phyloP scores from a whole-genome alignment of 2,329 filamentous ascomycete species.

The Lachnellula subtilissima region DNA sequence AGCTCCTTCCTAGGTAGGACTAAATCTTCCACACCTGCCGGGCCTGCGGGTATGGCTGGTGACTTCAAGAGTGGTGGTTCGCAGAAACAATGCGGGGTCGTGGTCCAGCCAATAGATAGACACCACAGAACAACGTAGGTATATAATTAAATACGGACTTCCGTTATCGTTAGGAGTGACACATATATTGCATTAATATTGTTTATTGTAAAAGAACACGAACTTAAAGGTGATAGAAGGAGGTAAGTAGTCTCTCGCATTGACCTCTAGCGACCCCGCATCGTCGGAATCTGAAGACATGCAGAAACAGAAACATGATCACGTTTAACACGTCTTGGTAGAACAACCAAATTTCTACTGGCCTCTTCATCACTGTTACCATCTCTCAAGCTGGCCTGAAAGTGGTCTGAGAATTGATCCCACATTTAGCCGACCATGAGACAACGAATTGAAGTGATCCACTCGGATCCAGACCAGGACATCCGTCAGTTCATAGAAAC shows the following conservation, averaged over 20 bases:
- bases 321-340: too few species aligned
- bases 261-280: too few species aligned
- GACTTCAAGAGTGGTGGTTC: neutral
- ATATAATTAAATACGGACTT: neutral
- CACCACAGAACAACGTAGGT: neutral
- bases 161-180: neutral
- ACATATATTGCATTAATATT: neutral
- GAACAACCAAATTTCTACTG: too few species aligned
- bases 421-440: neutral
- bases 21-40: neutral
- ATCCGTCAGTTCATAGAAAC: slow-evolving; percentile 14
- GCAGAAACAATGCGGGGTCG: neutral
- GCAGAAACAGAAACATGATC: too few species aligned
- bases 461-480: neutral
- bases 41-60: neutral
- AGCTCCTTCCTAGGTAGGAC: neutral
- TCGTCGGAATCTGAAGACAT: too few species aligned
- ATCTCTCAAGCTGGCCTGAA: too few species aligned
- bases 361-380: too few species aligned
- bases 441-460: slow-evolving; percentile 32
- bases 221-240: neutral
- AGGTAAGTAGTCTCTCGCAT: neutral
- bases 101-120: neutral
- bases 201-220: too few species aligned
- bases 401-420: too few species aligned